Percentiles rank a stretch among this genome's conserved stretches.
phyloP scores from a whole-genome alignment of 805 yeast genomes.

The Starmerella asiatica region DNA sequence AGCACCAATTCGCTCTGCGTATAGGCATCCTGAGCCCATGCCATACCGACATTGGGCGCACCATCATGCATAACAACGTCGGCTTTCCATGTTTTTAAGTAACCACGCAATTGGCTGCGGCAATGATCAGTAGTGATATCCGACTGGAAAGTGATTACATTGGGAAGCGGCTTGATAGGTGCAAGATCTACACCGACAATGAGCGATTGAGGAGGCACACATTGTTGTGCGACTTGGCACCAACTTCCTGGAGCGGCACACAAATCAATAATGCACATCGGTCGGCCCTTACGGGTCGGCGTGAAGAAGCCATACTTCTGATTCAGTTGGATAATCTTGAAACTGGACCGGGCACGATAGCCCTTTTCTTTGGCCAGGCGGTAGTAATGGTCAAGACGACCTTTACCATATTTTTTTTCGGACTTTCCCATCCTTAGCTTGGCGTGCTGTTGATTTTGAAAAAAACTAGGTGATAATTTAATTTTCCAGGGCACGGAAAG shows the following conservation, averaged over 20 bases:
- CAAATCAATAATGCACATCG: slow-evolving; percentile 88
- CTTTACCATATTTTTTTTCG: slow-evolving; percentile 91
- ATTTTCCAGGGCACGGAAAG: background rate
- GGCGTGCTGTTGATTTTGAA: background rate
- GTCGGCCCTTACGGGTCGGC: slow-evolving; percentile 50
- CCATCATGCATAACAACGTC: slow-evolving; percentile 98
- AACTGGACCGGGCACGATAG: slow-evolving; percentile 96
- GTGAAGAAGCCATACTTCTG: slow-evolving; percentile 93
- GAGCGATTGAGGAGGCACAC: slow-evolving; percentile 83
- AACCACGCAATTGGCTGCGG: slow-evolving; percentile 83
- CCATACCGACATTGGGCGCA: slow-evolving; percentile 98
- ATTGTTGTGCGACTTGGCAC: slow-evolving; percentile 96
- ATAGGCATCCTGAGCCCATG: slow-evolving; percentile 99
- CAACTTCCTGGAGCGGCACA: slow-evolving; percentile 99
- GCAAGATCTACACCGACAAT: slow-evolving; percentile 98
- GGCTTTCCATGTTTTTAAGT: slow-evolving; percentile 97
- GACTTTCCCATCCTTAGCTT: slow-evolving; percentile 58
- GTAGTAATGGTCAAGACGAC: slow-evolving; percentile 97
- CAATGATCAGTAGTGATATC: slow-evolving; percentile 98
- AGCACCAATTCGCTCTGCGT: slow-evolving; percentile 92
- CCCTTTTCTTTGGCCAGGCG: slow-evolving; percentile 95
- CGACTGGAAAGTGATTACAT: slow-evolving; percentile 84
- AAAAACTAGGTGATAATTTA: slow-evolving; percentile 4
- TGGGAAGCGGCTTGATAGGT: slow-evolving; percentile 92
- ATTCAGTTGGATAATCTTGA: slow-evolving; percentile 86